Evolutionary conservation across 768 basidiomycete genomes (phyloP).

Genomic region (Termitomyces eurrhizus): DNA sequence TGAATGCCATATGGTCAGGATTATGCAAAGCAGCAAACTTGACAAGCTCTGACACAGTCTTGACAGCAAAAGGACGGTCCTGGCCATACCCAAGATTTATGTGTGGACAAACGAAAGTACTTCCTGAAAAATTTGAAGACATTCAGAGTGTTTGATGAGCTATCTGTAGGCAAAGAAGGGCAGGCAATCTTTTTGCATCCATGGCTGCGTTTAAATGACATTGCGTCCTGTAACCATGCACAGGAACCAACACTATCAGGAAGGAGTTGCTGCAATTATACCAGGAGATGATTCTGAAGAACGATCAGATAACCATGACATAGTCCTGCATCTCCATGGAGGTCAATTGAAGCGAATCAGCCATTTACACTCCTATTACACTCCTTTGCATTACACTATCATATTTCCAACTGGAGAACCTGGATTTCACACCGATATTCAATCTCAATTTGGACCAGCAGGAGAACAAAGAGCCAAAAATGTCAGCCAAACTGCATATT

Average conservation of each 20-base stretch:
- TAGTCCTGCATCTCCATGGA: too few relatives aligned
- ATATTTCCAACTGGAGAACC: too few relatives aligned
- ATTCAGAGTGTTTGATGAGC: constrained; percentile 5
- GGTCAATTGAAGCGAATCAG: too few relatives aligned
- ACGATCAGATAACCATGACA: too few relatives aligned
- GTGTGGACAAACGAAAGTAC: constrained; percentile 32
- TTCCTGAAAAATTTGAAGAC: constrained; percentile 17
- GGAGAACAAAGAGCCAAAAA: too few relatives aligned
- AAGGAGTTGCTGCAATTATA: too few relatives aligned
- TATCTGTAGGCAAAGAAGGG: constrained; percentile 1
- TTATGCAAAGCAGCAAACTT: constrained; percentile 32
- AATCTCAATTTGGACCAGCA: too few relatives aligned
- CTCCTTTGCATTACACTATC: too few relatives aligned
- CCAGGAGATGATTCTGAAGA: too few relatives aligned
- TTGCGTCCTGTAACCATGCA: neutral
- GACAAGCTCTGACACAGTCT: constrained; percentile 33
- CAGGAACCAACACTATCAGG: neutral
- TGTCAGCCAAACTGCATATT: too few relatives aligned
- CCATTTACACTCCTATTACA: too few relatives aligned
- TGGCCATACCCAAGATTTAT: constrained; percentile 30
- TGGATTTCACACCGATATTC: too few relatives aligned
- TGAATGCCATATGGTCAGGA: constrained; percentile 32
- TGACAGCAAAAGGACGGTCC: constrained; percentile 24
- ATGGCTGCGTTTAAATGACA: constrained; percentile 15
- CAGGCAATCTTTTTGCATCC: neutral